phyloP scores from a whole-genome alignment of 495 filamentous ascomycete genomes.

The Niebla homalea region DNA sequence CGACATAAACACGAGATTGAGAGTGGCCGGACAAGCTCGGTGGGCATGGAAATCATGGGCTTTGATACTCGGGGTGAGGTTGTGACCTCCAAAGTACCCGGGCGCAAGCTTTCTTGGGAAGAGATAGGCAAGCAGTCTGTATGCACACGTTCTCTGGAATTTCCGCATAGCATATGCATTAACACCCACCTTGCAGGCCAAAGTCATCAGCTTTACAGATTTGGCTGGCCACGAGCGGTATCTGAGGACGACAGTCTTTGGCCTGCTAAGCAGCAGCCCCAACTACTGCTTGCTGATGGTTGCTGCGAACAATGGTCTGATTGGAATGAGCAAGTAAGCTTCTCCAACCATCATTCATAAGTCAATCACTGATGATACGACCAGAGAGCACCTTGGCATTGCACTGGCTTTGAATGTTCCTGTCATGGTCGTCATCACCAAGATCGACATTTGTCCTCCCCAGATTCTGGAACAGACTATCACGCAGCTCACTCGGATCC shows the following conservation, averaged over 20 bases:
- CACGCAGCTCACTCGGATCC: constrained; percentile 76
- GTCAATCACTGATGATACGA: background rate
- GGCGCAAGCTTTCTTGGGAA: constrained; percentile 87
- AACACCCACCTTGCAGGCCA: constrained; percentile 33
- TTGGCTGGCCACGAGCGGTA: constrained; percentile 93
- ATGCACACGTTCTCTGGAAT: background rate
- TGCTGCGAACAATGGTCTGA: constrained; percentile 90
- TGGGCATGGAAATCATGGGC: constrained; percentile 98
- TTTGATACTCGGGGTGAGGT: constrained; percentile 85
- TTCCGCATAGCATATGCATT: background rate
- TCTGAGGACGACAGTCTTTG: constrained; percentile 91
- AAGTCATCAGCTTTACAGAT: constrained; percentile 95
- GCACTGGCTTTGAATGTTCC: constrained; percentile 91
- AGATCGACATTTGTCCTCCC: constrained; percentile 97
- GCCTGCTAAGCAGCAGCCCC: constrained; percentile 83
- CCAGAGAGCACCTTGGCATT: constrained; percentile 80
- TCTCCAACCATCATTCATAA: background rate
- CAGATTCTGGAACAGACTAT: constrained; percentile 91
- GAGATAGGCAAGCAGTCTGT: constrained; percentile 91
- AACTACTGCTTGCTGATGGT: constrained; percentile 99
- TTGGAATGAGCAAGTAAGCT: constrained; percentile 79
- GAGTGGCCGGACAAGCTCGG: constrained; percentile 85
- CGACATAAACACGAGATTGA: constrained; percentile 96
- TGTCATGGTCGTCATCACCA: constrained; percentile 96
- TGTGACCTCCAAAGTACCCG: constrained; percentile 64